Base-by-base conservation (phyloP, 805 yeast genomes). In the Tetrapisispora pingtungensis region DNA sequence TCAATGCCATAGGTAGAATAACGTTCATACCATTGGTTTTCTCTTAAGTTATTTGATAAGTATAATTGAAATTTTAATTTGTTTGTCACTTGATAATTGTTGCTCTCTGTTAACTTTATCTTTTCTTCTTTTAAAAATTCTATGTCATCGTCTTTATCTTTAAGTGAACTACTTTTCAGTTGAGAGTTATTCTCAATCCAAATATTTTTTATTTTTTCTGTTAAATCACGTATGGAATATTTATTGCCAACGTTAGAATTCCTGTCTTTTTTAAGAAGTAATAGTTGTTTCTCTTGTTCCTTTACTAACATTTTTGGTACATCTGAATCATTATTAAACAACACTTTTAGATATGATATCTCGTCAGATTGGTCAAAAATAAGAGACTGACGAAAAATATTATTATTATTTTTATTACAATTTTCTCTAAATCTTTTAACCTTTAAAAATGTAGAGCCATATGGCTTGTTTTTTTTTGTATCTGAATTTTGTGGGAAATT, bases 1-100 rank as follows among this genome's bases (percentile, higher is more conserved):
- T 61, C 48, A 41, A 62, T 67, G 40, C 61, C 58, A 32, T 72
- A 62, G 48, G 70, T 73, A 34, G 62, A 63, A 49, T 71, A 55
- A 15, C 70, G 59, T 46, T 64, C 65, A 46, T 68, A 70, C 45
- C 71, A 72, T 38, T 62, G 68, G 43, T 61, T 70, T 36, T 64
- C 70, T 26, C 56, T 54, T 27, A 58, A 59, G 42, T 60, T 58
- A 12, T 57, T 53, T 18, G 56, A 34, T 13, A 52, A 44, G 4
- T 58, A 51, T 14, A 55, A 48, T 34, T 61, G 58, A 41, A 62
- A 60, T 36, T 49, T 54, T 13, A 53, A 17, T 14, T 17, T 32
- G 4, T 32, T 17, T 7, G 35, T 26, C 17, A 32, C 7, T 4
- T 32, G 10, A 14, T 13, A 3, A 15, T 10, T 17, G 24, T 33